Percentiles rank a stretch among this genome's conserved stretches.
Conservation (phyloP, 164 flowering plant genomes). For the Berberis thunbergii region DNA sequence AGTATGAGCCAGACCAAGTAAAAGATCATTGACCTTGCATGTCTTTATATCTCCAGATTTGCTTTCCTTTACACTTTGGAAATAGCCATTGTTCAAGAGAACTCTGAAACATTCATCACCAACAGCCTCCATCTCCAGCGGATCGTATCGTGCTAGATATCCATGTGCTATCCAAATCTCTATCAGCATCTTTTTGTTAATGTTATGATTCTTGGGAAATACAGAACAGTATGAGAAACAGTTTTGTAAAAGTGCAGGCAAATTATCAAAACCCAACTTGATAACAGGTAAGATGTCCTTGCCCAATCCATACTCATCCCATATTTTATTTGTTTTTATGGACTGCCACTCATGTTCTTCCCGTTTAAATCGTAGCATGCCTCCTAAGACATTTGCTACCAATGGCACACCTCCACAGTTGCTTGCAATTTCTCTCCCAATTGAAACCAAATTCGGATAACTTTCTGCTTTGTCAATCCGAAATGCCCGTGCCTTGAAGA, state of each 20-base stretch:
- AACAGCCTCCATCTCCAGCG: conserved; percentile 1
- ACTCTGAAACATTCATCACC: background rate
- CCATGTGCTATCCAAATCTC: conserved; percentile 23
- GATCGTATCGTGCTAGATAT: conserved; percentile 3
- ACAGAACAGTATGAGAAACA: conserved; percentile 18
- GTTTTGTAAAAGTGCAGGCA: background rate
- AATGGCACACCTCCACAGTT: background rate
- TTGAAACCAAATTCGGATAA: background rate
- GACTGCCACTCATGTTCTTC: background rate
- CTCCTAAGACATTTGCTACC: background rate
- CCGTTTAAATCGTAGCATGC: background rate
- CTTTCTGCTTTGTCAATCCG: background rate
- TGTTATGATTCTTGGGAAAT: conserved; percentile 12
- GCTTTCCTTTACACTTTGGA: conserved; percentile 1
- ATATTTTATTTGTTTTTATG: background rate
- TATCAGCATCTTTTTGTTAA: conserved; percentile 8
- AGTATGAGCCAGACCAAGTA: conserved; percentile 4
- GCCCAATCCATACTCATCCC: background rate
- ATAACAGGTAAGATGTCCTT: background rate
- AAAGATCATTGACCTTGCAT: conserved; percentile 14
- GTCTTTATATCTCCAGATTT: background rate
- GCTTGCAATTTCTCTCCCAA: background rate
- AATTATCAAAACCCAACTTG: background rate
- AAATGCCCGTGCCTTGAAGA: background rate
- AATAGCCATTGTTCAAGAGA: background rate